phyloP scores from a whole-genome alignment of 306 rosid species.

The Inga leiocalycina region DNA sequence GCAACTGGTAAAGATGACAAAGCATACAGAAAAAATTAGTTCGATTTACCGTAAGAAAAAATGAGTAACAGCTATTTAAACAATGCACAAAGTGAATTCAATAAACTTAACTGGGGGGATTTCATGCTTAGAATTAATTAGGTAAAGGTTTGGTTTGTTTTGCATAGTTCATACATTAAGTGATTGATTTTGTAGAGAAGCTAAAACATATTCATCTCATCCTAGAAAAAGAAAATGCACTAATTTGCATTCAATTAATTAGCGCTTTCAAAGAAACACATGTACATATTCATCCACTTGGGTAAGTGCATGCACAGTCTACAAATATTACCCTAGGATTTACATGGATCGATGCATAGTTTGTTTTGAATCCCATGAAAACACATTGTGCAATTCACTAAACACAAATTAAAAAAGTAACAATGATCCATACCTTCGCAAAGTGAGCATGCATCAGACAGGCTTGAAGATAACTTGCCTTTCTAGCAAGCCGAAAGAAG shows the following conservation, averaged over 20 bases:
- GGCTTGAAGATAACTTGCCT: slow-evolving; percentile 96
- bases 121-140: slow-evolving; percentile 1
- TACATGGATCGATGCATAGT: slow-evolving; percentile 25
- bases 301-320: slow-evolving; percentile 24
- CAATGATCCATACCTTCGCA: slow-evolving; percentile 68
- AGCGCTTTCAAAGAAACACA: slow-evolving; percentile 26
- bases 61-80: slow-evolving; percentile 18
- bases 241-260: slow-evolving; percentile 22
- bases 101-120: slow-evolving; percentile 14
- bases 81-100: slow-evolving; percentile 29
- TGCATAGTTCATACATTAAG: not conserved
- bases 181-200: slow-evolving; percentile 11
- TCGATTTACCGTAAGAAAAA: slow-evolving; percentile 18
- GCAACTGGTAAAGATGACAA: slow-evolving; percentile 62
- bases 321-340: slow-evolving; percentile 26
- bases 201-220: slow-evolving; percentile 14
- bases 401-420: slow-evolving; percentile 29
- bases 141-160: not conserved
- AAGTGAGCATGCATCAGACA: slow-evolving; percentile 99
- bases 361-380: not conserved
- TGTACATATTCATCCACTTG: slow-evolving; percentile 13
- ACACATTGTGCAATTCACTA: not conserved
- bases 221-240: slow-evolving; percentile 7
- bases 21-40: slow-evolving; percentile 22
- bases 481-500: slow-evolving; percentile 87